Percentiles rank a stretch among this genome's conserved stretches.
These are phyloP conservation scores for Cynanchum wilfordii DNA, from an alignment of 257 asterid species.

Conservation along the genomic window DNA sequence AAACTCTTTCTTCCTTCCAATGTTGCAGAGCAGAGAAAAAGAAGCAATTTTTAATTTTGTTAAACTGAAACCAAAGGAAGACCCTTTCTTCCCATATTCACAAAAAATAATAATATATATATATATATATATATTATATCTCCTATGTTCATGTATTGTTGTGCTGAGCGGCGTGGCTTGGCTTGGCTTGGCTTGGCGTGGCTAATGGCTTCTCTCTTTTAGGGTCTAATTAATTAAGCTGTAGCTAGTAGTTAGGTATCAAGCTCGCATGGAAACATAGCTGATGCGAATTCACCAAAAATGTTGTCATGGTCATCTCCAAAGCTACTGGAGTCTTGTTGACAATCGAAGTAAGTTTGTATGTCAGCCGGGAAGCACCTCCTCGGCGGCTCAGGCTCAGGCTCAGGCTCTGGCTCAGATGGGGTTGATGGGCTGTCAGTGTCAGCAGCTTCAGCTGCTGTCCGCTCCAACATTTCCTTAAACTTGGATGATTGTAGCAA, in stretches of 20 bases:
- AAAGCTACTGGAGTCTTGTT: conserved; percentile 59
- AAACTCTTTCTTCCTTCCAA: background rate
- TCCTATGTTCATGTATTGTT: conserved; percentile 5
- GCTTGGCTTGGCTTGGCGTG: too few species aligned
- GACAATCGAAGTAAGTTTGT: conserved; percentile 83
- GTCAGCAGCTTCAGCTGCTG: conserved; percentile 21
- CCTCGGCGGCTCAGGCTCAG: conserved; percentile 37
- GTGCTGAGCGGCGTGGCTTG: background rate
- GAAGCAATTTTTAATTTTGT: too few species aligned
- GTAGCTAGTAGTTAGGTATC: conserved; percentile 24
- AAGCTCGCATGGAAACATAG: conserved; percentile 62
- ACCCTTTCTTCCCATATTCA: conserved; percentile 1
- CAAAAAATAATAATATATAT: conserved; percentile 7
- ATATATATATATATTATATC: background rate
- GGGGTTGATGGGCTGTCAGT: conserved; percentile 33
- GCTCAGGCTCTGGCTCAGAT: conserved; percentile 32
- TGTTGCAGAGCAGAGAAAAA: background rate
- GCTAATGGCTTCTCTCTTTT: background rate
- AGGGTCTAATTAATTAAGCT: too few species aligned
- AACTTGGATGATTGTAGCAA: conserved; percentile 58
- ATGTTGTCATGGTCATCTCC: conserved; percentile 57
- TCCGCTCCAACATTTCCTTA: conserved; percentile 55
- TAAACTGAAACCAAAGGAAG: too few species aligned
- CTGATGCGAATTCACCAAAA: conserved; percentile 53
- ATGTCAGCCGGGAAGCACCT: conserved; percentile 88